phyloP scores from a whole-genome alignment of 139 green algal species.

The Eudorina sp. region DNA sequence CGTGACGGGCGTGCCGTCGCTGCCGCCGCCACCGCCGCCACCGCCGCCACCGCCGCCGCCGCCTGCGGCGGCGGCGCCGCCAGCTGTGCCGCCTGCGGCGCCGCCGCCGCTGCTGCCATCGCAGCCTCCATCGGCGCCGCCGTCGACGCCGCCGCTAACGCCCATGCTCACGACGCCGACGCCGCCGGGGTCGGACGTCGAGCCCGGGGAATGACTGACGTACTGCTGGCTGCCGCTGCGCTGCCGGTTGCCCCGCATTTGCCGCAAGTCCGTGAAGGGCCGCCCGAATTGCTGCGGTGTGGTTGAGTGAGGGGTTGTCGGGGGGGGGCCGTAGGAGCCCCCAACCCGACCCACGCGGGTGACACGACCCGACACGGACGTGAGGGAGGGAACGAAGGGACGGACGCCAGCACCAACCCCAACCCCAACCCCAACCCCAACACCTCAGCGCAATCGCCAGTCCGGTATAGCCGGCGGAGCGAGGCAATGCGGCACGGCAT shows the following conservation, averaged over 20 bases:
- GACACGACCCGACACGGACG: too few relatives aligned
- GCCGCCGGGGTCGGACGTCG: not conserved
- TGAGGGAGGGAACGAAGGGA: too few relatives aligned
- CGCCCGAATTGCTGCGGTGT: not conserved
- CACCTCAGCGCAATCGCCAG: too few relatives aligned
- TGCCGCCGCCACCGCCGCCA: conserved; percentile 1
- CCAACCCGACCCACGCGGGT: too few relatives aligned
- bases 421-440: too few relatives aligned
- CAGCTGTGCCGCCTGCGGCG: not conserved
- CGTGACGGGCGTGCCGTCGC: not conserved
- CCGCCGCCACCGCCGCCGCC: not conserved
- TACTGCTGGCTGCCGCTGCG: not conserved
- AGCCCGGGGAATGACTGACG: not conserved
- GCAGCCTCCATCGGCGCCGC: not conserved
- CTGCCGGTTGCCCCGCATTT: not conserved
- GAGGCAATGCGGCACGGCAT: too few relatives aligned
- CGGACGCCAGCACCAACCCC: too few relatives aligned
- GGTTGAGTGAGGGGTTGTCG: too few relatives aligned
- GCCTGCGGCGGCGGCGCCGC: not conserved
- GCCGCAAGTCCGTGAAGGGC: conserved; percentile 18
- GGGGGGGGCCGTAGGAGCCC: too few relatives aligned
- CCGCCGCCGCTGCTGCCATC: not conserved
- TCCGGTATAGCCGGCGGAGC: too few relatives aligned
- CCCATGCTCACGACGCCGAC: not conserved
- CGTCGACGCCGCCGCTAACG: not conserved